Evolutionary conservation across 345 rosid species (phyloP).

Genomic region (Linum tenue): DNA sequence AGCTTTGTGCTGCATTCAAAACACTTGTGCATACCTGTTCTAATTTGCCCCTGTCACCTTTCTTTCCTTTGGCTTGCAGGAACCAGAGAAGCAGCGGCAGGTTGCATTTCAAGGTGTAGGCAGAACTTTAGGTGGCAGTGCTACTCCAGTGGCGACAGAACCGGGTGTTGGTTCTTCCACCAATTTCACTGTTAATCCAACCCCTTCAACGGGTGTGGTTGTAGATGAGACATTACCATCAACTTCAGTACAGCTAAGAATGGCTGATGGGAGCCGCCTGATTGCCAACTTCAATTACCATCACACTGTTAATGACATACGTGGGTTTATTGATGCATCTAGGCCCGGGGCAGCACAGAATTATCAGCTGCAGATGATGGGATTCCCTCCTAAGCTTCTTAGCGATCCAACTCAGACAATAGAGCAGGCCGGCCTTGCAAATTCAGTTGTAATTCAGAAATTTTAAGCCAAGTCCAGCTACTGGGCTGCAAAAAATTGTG

Average conservation of each 20-base stretch:
- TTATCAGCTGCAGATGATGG: slow-evolving; percentile 84
- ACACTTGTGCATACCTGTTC: too few relatives aligned
- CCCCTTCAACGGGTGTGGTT: slow-evolving; percentile 30
- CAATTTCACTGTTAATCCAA: slow-evolving; percentile 26
- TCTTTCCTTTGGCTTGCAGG: slow-evolving; percentile 34
- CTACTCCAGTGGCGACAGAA: slow-evolving; percentile 28
- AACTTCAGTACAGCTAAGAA: slow-evolving; percentile 77
- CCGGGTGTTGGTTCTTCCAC: slow-evolving; percentile 13
- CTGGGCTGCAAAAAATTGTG: too few relatives aligned
- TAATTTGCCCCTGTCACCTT: not conserved
- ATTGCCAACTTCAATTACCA: slow-evolving; percentile 57
- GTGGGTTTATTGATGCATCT: slow-evolving; percentile 50
- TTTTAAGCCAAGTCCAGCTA: slow-evolving; percentile 25
- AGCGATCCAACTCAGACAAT: slow-evolving; percentile 49
- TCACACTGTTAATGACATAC: slow-evolving; percentile 61
- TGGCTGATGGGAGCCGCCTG: slow-evolving; percentile 79
- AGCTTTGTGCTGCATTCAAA: too few relatives aligned
- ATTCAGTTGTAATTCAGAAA: slow-evolving; percentile 82
- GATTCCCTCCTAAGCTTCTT: slow-evolving; percentile 90
- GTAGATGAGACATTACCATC: slow-evolving; percentile 61
- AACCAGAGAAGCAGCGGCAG: slow-evolving; percentile 48
- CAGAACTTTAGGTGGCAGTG: slow-evolving; percentile 79
- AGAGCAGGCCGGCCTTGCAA: slow-evolving; percentile 73
- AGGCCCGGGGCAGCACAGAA: slow-evolving; percentile 45
- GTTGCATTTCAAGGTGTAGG: slow-evolving; percentile 83